phyloP scores from a whole-genome alignment of 1,284 basidiomycete genomes.

The Trichosporon sp. region DNA sequence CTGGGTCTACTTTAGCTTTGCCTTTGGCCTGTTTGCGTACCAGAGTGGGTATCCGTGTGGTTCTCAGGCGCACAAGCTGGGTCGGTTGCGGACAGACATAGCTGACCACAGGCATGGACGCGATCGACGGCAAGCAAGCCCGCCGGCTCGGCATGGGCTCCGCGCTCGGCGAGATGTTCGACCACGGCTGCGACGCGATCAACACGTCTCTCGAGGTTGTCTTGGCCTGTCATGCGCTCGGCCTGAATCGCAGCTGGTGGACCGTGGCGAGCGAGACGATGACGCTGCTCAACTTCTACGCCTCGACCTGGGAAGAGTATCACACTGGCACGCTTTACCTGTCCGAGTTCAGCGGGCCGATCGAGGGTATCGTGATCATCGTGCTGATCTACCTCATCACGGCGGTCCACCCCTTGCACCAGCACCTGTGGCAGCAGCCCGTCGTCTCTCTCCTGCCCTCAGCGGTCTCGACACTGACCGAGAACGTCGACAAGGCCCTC shows the following conservation, averaged over 20 bases:
- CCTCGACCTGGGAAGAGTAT: conserved; percentile 86
- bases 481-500: conserved; percentile 28
- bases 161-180: conserved; percentile 82
- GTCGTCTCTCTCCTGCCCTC: conserved; percentile 32
- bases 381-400: conserved; percentile 70
- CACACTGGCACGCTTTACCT: conserved; percentile 87
- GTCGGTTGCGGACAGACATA: neutral
- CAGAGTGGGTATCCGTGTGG: conserved; percentile 74
- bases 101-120: conserved; percentile 46
- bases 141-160: conserved; percentile 91
- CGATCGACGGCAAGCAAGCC: conserved; percentile 76
- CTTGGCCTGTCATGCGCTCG: conserved; percentile 75
- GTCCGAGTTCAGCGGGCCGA: conserved; percentile 90
- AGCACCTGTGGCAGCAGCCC: conserved; percentile 64
- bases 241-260: conserved; percentile 92
- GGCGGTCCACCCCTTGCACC: conserved; percentile 56
- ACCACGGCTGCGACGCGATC: conserved; percentile 87
- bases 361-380: conserved; percentile 92
- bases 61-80: conserved; percentile 52
- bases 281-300: conserved; percentile 87
- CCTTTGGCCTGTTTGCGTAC: conserved; percentile 81
- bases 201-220: conserved; percentile 93
- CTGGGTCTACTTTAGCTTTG: conserved; percentile 89
- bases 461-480: conserved; percentile 17
- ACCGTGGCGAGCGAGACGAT: conserved; percentile 80